Evolutionary conservation across 2,329 filamentous ascomycete genomes (phyloP).

Genomic region (Fusarium penzigii): DNA sequence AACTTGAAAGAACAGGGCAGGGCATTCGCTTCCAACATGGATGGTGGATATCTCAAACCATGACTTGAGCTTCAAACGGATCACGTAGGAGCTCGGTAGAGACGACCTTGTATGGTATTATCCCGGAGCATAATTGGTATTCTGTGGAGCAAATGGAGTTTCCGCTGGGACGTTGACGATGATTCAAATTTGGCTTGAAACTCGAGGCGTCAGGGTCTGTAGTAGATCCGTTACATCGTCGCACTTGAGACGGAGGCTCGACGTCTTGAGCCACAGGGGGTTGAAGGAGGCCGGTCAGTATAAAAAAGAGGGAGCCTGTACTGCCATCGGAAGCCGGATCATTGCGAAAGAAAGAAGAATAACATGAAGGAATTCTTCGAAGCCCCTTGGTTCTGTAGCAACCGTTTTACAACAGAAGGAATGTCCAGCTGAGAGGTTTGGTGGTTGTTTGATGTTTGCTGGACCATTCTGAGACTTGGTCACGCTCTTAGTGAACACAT

Average conservation of each 20-base stretch:
- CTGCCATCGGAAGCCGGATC: not conserved
- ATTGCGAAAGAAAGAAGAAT: not conserved
- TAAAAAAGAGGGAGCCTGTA: not conserved
- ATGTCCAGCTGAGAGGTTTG: not conserved
- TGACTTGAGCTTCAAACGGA: constrained; percentile 27
- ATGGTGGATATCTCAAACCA: constrained; percentile 20
- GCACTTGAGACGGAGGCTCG: constrained; percentile 24
- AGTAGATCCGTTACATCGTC: constrained; percentile 21
- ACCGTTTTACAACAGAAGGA: not conserved
- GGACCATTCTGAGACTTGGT: not conserved
- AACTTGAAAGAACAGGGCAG: not conserved
- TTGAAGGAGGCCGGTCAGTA: not conserved
- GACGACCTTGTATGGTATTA: constrained; percentile 11
- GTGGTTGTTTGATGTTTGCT: not conserved
- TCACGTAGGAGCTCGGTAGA: constrained; percentile 27
- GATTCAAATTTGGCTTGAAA: constrained; percentile 48
- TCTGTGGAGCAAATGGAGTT: constrained; percentile 13
- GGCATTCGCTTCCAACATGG: not conserved
- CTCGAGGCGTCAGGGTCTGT: constrained; percentile 43
- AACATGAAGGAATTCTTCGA: not conserved
- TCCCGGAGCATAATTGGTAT: constrained; percentile 26
- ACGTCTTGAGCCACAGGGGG: constrained; percentile 4
- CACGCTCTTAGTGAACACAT: not conserved
- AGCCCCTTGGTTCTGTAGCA: not conserved
- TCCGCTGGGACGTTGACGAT: constrained; percentile 18